A percentile compares a stretch with the other conserved stretches of the same genome.
Conservation (phyloP, 2,329 filamentous ascomycete genomes). For the Botrytis aclada region DNA sequence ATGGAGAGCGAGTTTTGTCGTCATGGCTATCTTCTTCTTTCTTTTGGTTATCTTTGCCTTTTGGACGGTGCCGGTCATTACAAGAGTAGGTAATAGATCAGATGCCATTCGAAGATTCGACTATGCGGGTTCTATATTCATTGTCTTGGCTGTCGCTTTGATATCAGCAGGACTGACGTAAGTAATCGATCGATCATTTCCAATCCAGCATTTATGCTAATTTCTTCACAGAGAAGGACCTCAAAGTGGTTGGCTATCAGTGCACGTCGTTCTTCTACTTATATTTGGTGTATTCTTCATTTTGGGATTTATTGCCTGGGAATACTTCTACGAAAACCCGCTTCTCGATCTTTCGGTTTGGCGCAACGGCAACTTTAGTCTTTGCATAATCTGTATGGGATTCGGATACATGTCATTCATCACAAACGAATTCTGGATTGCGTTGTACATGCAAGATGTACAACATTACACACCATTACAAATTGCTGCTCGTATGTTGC, state of each 20-base stretch:
- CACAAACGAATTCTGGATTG: slow-evolving; percentile 59
- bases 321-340: slow-evolving; percentile 49
- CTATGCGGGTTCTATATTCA: slow-evolving; percentile 30
- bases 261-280: slow-evolving; percentile 61
- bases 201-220: not conserved
- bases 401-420: slow-evolving; percentile 63
- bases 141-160: slow-evolving; percentile 26
- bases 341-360: slow-evolving; percentile 56
- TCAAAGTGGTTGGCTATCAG: slow-evolving; percentile 59
- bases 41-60: slow-evolving; percentile 55
- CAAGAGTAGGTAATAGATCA: slow-evolving; percentile 38
- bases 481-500: slow-evolving; percentile 58
- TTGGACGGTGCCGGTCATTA: slow-evolving; percentile 59
- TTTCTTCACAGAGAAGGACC: slow-evolving; percentile 27
- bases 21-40: slow-evolving; percentile 62
- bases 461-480: slow-evolving; percentile 49
- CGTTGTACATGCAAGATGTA: slow-evolving; percentile 62
- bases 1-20: slow-evolving; percentile 62
- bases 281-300: slow-evolving; percentile 57
- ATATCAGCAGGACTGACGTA: slow-evolving; percentile 32
- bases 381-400: slow-evolving; percentile 48
- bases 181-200: slow-evolving; percentile 15
- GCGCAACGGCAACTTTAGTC: slow-evolving; percentile 61
- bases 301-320: slow-evolving; percentile 59
- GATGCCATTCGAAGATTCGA: slow-evolving; percentile 27